Percentiles rank a stretch among this genome's conserved stretches.
phyloP scores from a whole-genome alignment of 768 basidiomycete genomes.

The Leccinum longicurvipes region DNA sequence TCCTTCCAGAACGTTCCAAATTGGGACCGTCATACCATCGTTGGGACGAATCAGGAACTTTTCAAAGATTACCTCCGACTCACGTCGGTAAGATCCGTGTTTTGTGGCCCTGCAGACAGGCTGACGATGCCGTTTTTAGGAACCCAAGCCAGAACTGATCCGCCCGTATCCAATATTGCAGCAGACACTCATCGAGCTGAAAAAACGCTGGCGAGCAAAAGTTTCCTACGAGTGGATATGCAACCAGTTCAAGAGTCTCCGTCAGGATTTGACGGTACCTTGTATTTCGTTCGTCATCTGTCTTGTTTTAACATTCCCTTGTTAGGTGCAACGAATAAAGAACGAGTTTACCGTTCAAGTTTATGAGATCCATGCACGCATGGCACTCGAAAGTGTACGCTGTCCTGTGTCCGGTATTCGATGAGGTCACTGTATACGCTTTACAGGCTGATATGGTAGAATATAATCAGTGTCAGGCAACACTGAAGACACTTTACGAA shows the following conservation, averaged over 20 bases:
- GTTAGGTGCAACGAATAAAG: constrained; percentile 95
- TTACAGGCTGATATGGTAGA: constrained; percentile 93
- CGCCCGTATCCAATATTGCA: constrained; percentile 83
- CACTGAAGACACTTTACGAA: constrained; percentile 86
- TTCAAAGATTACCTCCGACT: constrained; percentile 97
- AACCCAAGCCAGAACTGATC: constrained; percentile 92
- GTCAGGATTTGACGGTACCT: constrained; percentile 96
- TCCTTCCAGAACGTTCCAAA: constrained; percentile 80
- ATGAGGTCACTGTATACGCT: constrained; percentile 17
- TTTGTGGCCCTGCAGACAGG: not conserved
- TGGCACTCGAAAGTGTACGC: constrained; percentile 88
- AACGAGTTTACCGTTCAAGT: constrained; percentile 97
- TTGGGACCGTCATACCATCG: constrained; percentile 96
- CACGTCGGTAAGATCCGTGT: constrained; percentile 63
- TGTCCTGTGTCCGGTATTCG: not conserved
- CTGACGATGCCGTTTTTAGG: constrained; percentile 45
- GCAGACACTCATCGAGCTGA: constrained; percentile 82
- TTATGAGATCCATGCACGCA: constrained; percentile 97
- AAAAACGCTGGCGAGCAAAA: constrained; percentile 83
- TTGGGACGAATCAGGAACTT: constrained; percentile 82
- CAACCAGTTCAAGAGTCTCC: constrained; percentile 95
- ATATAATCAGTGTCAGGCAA: constrained; percentile 97
- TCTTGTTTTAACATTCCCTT: constrained; percentile 7
- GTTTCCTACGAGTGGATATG: constrained; percentile 84
- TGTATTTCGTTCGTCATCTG: not conserved